Base-by-base conservation (phyloP, 140 eudicot genomes). In the Anethum foeniculum region DNA sequence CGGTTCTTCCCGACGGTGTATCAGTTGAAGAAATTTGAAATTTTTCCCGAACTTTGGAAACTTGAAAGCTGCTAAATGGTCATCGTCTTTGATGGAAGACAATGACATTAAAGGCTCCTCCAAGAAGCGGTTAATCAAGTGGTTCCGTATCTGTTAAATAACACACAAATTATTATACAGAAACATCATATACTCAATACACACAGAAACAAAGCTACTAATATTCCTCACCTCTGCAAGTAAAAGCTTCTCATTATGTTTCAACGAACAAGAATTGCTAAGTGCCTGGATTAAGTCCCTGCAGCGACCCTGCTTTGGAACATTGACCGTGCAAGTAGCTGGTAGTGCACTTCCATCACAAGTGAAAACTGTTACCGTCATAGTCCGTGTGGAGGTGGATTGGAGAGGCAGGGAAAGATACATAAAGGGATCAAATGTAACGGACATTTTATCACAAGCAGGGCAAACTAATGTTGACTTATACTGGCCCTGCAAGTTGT, bases 341-440 rank as follows among this genome's bases (percentile, higher is more conserved):
- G 99, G 97, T 71, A 91, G 83, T 3, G 92, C 89, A 84, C 92
- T 90, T 86, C 97, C 99, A 46, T 95, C 96, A 51, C 97, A 89
- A 78, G 97, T 91, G 73, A 95, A 92, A 77, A 95, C 88, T 10
- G 97, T 95, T n/a, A 92, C 97, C 3, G 97, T 90, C 97, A 92
- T 92, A 78, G 86, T 80, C 30, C 97, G 97, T 34, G 92, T 88
- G 21, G 90, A 86, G 64, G 99, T 87, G 65, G 97, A 87, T 79
- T 95, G 99, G 81, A 95, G 97, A 3, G 99, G 99, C 86, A 95
- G 80, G 28, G 99, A 95, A 49, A 95, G 93, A 86, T 95, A 92
- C 99, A 95, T 95, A 89, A 95, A 95, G 2, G 99, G 99, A 80
- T 95, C 99, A 84, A 95, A 95, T 68, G 99, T 95, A 34, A 95